Conservation (phyloP, 805 yeast genomes). For the Kuraishia hungarica region DNA sequence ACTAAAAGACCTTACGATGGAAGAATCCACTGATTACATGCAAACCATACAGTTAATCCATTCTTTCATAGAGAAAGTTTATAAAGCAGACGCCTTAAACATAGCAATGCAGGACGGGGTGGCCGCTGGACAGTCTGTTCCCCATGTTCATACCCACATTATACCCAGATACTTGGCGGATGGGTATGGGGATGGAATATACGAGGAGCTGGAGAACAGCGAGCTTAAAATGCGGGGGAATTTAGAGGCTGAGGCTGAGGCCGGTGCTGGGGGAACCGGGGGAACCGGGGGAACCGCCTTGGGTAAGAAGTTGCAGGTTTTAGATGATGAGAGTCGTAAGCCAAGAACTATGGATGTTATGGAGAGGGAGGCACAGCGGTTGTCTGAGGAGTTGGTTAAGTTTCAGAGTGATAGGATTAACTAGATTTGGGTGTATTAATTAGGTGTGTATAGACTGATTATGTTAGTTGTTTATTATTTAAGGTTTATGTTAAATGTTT, state of each 20-base stretch:
- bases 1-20: constrained; percentile 59
- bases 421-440: no score
- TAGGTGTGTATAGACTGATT: no score
- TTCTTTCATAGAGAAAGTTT: constrained; percentile 53
- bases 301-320: constrained; percentile 19
- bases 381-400: constrained; percentile 32
- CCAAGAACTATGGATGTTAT: constrained; percentile 57
- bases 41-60: constrained; percentile 64
- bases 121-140: constrained; percentile 92
- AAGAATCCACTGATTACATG: constrained; percentile 75
- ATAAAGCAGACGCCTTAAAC: constrained; percentile 77
- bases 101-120: constrained; percentile 95
- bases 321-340: constrained; percentile 43
- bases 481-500: no score
- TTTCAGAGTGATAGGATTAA: no score
- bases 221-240: constrained; percentile 38
- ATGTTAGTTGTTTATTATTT: no score
- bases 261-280: no score
- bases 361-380: constrained; percentile 59
- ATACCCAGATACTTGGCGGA: constrained; percentile 73
- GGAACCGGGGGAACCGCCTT: no score
- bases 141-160: constrained; percentile 90
- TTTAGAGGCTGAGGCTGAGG: constrained; percentile 17
- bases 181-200: constrained; percentile 61
- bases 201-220: constrained; percentile 48